Percentiles rank a stretch among this genome's conserved stretches.
These are phyloP conservation scores for Apiospora hydei DNA, from an alignment of 2,329 filamentous ascomycete genomes.

Conservation along the genomic window DNA sequence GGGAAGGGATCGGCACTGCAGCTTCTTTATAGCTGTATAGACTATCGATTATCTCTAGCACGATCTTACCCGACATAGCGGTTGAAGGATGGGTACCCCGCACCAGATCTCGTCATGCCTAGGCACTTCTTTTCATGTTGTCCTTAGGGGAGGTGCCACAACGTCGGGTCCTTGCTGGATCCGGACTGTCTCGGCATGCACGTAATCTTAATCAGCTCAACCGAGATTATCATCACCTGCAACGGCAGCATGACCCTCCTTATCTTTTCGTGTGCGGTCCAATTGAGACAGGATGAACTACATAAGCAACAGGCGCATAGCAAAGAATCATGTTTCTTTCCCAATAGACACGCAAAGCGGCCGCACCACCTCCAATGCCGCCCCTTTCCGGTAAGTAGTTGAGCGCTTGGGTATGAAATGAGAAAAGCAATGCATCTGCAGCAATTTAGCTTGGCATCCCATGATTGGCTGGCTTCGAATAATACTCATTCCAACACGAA, in stretches of 20 bases:
- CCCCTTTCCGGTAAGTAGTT: neutral
- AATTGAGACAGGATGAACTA: neutral
- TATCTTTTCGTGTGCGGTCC: neutral
- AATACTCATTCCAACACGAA: too few species aligned
- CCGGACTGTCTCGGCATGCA: slow-evolving; percentile 5
- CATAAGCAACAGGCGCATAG: neutral
- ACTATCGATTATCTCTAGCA: slow-evolving; percentile 1
- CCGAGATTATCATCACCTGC: neutral
- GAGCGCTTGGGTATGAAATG: too few species aligned
- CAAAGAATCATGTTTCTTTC: neutral
- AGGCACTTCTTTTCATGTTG: neutral
- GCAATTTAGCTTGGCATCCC: too few species aligned
- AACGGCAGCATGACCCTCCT: neutral
- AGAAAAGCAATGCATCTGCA: too few species aligned
- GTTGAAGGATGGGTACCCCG: neutral
- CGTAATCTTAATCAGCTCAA: neutral
- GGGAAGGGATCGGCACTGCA: slow-evolving; percentile 7
- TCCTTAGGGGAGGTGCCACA: neutral
- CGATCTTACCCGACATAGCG: neutral
- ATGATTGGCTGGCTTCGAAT: too few species aligned
- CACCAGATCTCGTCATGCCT: neutral
- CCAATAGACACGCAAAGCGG: too few species aligned
- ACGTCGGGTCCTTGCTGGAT: neutral
- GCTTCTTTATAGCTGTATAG: slow-evolving; percentile 3
- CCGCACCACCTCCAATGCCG: neutral